Conservation (phyloP, 2,329 filamentous ascomycete species). For the Lachnellula hyalina region DNA sequence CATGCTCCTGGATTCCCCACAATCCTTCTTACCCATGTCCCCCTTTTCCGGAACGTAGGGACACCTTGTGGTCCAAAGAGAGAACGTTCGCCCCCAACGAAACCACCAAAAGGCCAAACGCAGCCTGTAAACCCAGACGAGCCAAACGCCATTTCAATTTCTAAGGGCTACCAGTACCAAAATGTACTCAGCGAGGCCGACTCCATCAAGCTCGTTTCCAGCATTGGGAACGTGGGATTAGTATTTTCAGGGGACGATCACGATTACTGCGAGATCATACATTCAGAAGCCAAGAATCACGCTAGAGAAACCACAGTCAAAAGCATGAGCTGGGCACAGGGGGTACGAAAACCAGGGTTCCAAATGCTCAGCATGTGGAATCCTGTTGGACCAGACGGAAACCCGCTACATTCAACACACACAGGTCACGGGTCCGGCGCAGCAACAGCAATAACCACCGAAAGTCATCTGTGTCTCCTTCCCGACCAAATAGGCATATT, state of each 20-base stretch:
- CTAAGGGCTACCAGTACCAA: conserved; percentile 88
- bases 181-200: conserved; percentile 80
- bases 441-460: conserved; percentile 55
- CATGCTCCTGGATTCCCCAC: conserved; percentile 66
- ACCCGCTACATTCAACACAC: conserved; percentile 34
- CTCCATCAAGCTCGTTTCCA: conserved; percentile 69
- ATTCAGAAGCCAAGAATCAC: conserved; percentile 56
- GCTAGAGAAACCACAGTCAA: conserved; percentile 87
- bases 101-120: conserved; percentile 53
- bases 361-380: conserved; percentile 89
- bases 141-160: conserved; percentile 71
- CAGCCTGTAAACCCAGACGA: conserved; percentile 55
- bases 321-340: conserved; percentile 94
- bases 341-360: conserved; percentile 81
- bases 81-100: conserved; percentile 74
- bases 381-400: conserved; percentile 62
- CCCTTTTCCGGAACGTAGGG: conserved; percentile 73
- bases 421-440: conserved; percentile 31
- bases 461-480: conserved; percentile 85
- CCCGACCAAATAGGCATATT: conserved; percentile 85
- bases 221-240: conserved; percentile 74
- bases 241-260: conserved; percentile 97
- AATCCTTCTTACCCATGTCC: conserved; percentile 85
- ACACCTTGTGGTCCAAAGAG: conserved; percentile 84
- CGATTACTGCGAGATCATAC: conserved; percentile 89